Percentiles rank a stretch among this genome's conserved stretches.
These are phyloP conservation scores for Berkeleyomyces basicola DNA, from an alignment of 2,329 filamentous ascomycete species.

Conservation along the genomic window DNA sequence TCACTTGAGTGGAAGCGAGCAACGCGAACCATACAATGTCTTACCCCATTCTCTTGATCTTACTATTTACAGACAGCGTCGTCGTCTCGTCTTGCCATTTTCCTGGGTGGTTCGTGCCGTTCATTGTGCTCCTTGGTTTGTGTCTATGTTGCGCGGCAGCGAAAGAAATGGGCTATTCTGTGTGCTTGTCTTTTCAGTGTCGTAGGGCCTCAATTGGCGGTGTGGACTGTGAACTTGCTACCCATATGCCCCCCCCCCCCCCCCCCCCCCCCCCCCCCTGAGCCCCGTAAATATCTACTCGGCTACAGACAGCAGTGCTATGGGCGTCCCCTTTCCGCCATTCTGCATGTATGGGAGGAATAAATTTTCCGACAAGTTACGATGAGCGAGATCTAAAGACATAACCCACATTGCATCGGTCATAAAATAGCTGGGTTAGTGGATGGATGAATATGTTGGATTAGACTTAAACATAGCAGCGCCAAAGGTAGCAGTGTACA, in stretches of 20 bases:
- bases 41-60: neutral
- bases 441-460: too few species aligned
- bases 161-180: neutral
- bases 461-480: too few species aligned
- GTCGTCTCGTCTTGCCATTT: conserved; percentile 5
- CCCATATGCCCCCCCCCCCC: neutral
- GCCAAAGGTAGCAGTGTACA: too few species aligned
- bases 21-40: neutral
- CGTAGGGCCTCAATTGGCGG: neutral
- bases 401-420: neutral
- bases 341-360: neutral
- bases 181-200: neutral
- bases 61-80: neutral
- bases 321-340: neutral
- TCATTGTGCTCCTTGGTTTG: neutral
- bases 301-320: neutral
- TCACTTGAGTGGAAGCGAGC: neutral
- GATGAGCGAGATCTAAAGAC: neutral
- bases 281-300: neutral
- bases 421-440: too few species aligned
- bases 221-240: neutral
- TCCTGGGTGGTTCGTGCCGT: neutral
- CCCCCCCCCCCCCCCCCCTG: neutral
- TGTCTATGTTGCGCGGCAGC: neutral
- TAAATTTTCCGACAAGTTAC: neutral